A percentile compares a stretch with the other conserved stretches of the same genome.
Conservation (phyloP, 192 early-diverging fungal genomes). For the Rhizophagus prolifer region DNA sequence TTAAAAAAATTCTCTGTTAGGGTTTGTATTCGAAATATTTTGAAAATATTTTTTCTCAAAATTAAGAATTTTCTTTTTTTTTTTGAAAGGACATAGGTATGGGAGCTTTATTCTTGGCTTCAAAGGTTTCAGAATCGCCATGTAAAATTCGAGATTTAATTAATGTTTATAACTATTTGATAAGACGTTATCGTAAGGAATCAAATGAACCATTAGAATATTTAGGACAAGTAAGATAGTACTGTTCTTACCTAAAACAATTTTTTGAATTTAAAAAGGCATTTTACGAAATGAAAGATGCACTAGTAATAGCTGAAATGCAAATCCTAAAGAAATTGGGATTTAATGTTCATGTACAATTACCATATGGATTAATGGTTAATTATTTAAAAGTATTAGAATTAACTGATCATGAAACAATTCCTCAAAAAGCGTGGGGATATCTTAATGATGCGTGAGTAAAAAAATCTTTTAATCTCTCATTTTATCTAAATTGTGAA, state of each 20-base stretch:
- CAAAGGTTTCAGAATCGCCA: slow-evolving; percentile 82
- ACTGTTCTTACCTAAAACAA: background rate
- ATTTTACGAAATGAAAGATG: slow-evolving; percentile 80
- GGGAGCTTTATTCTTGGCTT: slow-evolving; percentile 72
- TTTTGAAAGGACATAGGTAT: slow-evolving; percentile 61
- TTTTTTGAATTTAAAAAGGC: slow-evolving; percentile 37
- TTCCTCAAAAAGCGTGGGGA: slow-evolving; percentile 92
- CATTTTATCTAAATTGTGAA: background rate
- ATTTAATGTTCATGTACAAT: slow-evolving; percentile 95
- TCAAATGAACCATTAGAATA: slow-evolving; percentile 55
- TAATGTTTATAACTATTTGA: slow-evolving; percentile 74
- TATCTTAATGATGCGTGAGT: slow-evolving; percentile 87
- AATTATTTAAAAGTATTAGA: slow-evolving; percentile 87
- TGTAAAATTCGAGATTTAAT: slow-evolving; percentile 78
- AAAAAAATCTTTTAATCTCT: background rate
- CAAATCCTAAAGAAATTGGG: slow-evolving; percentile 84
- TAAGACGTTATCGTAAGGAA: slow-evolving; percentile 54
- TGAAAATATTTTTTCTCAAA: too few species aligned
- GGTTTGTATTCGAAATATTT: slow-evolving; percentile 40
- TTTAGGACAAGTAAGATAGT: slow-evolving; percentile 50
- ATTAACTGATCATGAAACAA: slow-evolving; percentile 65
- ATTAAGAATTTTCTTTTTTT: background rate
- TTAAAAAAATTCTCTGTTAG: slow-evolving; percentile 69
- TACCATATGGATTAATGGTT: slow-evolving; percentile 94
- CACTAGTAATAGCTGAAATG: slow-evolving; percentile 79